Base-by-base conservation (phyloP, 176 grass and related monocot genomes). In the Aegilops tauschii region DNA sequence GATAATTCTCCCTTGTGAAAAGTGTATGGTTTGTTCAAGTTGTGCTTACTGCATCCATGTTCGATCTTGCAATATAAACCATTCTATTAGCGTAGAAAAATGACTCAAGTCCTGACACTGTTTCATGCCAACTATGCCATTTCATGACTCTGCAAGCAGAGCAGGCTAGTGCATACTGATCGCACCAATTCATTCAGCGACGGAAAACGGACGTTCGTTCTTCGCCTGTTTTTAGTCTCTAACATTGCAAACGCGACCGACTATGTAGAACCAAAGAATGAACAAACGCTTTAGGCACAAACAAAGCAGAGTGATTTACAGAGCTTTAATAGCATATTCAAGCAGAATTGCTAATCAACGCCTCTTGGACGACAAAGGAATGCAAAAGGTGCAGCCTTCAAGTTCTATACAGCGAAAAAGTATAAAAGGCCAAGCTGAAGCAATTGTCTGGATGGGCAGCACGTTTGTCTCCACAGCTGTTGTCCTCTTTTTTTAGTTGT, bases 401-500 rank as follows among this genome's bases (percentile, higher is more conserved):
- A 40, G 14, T 71, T 64, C 85, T 91, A 54, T 81, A 81, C 77
- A 77, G 8, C 14, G 12, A 3, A 34, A 61, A 84, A 5, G 0
- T 61, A 62, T 29, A 31, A 69, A 68, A 49, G n/a, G 5, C 27
- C 65, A 59, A 61, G 21, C n/a, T 28, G 58, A 75, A 88, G 37
- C 63, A 34, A 67, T 54, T 52, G 54, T 32, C 40, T 85, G 31
- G 63, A 76, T 85, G 79, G 62, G 72, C 50, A 69, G 34, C 67
- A 52, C n/a, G 76, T 76, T 76, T 68, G 20, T 75, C 20, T 67
- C 85, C 40, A 68, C 82, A 76, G 81, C 78, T 71, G 80, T 18
- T 54, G 0, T 52, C 49, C 16, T 18, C 50, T 54, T 7, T 52
- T 52, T 2, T 52, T 94, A 97, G 56, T 63, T 86, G 86, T 80